Base-by-base conservation (phyloP, 306 rosid species). In the Purshia tridentata region DNA sequence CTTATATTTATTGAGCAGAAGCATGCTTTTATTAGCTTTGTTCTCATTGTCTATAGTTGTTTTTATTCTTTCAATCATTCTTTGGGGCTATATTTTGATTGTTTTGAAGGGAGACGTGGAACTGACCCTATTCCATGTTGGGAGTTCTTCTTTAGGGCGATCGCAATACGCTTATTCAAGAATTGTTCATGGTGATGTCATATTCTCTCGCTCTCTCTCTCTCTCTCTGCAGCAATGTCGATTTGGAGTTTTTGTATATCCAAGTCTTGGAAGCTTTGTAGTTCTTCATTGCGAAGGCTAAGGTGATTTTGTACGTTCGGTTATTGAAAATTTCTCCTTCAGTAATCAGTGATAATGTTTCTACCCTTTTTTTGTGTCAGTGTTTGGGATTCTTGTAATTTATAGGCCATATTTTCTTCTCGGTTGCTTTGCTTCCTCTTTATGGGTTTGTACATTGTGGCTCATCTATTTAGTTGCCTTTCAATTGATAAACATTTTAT, bases 41-140 rank as follows among this genome's bases (percentile, higher is more conserved):
- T 50, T 76, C 6, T 59, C n/a, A 52, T 64, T 83, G 75, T 88
- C 79, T 65, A 74, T 84, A 84, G 82, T 75, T 76, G 71, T 78
- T 62, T 73, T 70, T 58, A 70, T 63, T 75, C 63, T 76, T 85
- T 79, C 69, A 7, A 4, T 13, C 49, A 45, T 48, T 76, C 15
- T 9, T 64, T 73, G 20, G 73, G 76, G 19, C 59, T 70, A 52
- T 13, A 7, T 48, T 54, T 70, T 42, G 76, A 75, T 71, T 76
- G 72, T 66, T 77, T 86, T 63, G 72, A 74, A 81, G 89, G 48
- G 84, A 78, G 80, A 72, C 76, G 79, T 75, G 79, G 79, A 71
- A 70, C 76, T n/a, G 35, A 41, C 9, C 51, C 16, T 8, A 9
- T 40, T 15, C 48, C 35, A 63, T 60, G 65, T 41, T 19, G 20